These are phyloP conservation scores for Talaromyces sp. DNA, from an alignment of 2,329 filamentous ascomycete species.

Conservation along the genomic window DNA sequence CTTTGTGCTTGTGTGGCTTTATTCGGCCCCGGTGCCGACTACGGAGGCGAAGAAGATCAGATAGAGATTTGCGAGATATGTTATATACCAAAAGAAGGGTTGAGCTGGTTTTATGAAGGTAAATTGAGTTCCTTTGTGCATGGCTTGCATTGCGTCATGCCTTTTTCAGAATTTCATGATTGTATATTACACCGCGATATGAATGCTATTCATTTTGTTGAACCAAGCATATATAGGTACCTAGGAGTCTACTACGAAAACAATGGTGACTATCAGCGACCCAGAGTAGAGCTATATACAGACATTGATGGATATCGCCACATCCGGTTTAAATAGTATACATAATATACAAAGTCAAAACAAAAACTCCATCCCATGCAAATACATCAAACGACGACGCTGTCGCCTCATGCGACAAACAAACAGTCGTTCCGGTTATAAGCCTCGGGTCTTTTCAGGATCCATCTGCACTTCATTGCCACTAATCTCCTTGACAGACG, in stretches of 20 bases:
- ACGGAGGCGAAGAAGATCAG: slow-evolving; percentile 41
- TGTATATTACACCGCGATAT: slow-evolving; percentile 14
- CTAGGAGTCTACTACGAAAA: no score
- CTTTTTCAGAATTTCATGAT: slow-evolving; percentile 3
- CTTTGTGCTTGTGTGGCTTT: slow-evolving; percentile 89
- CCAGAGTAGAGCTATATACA: slow-evolving; percentile 11
- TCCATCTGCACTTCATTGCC: slow-evolving; percentile 62
- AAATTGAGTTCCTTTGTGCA: slow-evolving; percentile 12
- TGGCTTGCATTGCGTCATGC: neutral
- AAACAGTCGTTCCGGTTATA: slow-evolving; percentile 3
- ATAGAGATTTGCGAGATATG: slow-evolving; percentile 6
- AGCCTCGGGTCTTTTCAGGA: slow-evolving; percentile 48
- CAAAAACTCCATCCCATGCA: slow-evolving; percentile 21
- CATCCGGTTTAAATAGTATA: neutral
- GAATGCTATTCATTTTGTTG: slow-evolving; percentile 1
- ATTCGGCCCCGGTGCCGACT: slow-evolving; percentile 56
- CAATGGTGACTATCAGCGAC: neutral
- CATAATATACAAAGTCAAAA: neutral
- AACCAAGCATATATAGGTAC: neutral
- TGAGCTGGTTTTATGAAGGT: slow-evolving; percentile 13
- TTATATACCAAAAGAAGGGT: slow-evolving; percentile 1
- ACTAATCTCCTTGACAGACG: slow-evolving; percentile 63
- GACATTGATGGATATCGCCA: neutral
- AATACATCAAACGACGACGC: slow-evolving; percentile 1
- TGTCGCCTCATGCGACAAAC: neutral